Evolutionary conservation across 1,284 basidiomycete genomes (phyloP), one percentile per base, ranked within the genome.

Genomic region (Inonotus hispidus): DNA sequence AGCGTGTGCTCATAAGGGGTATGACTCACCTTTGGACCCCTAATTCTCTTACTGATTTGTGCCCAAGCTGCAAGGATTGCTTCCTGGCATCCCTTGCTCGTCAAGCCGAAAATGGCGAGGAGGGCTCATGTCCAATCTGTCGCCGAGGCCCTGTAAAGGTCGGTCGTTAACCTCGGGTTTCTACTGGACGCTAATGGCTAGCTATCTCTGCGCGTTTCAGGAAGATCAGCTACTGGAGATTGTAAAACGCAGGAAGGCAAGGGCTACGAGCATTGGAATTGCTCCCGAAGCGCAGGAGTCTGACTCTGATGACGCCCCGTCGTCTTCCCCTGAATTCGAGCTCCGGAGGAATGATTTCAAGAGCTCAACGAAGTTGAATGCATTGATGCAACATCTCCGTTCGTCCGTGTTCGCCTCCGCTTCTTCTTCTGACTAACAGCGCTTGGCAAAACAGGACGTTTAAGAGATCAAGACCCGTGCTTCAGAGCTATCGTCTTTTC

Each of bases 401-500:
- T 69, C 65, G 79, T 61, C 27, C 21, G 27, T 32, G 13, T 32
- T 41, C 29, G 19, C 46, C 13, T n/a, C n/a, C n/a, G n/a, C n/a
- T n/a, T n/a, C n/a, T n/a, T n/a, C 23, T 19, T 10, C 14, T 11
- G n/a, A 29, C 39, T 50, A 19, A 55, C n/a, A 27, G 19, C 49
- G 13, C 23, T 29, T 37, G 45, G 16, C 23, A 19, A 11, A 4
- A 11, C 23, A 90, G 88, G 80, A 39, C 79, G 78, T 35, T 69
- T 92, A 49, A 77, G 80, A 64, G 82, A 84, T 62, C 81, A 87
- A 71, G 90, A 95, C 65, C 88, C 91, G 1, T 80, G 78, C 63
- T 91, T 93, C 72, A 86, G 92, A 61, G 92, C 89, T 1, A 85
- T 96, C 35, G 88, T 96, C 1, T 95, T 95, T 71, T 94, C 91